These are phyloP conservation scores for Starmerella bacillaris DNA, from an alignment of 805 yeast genomes.

Conservation along the genomic window DNA sequence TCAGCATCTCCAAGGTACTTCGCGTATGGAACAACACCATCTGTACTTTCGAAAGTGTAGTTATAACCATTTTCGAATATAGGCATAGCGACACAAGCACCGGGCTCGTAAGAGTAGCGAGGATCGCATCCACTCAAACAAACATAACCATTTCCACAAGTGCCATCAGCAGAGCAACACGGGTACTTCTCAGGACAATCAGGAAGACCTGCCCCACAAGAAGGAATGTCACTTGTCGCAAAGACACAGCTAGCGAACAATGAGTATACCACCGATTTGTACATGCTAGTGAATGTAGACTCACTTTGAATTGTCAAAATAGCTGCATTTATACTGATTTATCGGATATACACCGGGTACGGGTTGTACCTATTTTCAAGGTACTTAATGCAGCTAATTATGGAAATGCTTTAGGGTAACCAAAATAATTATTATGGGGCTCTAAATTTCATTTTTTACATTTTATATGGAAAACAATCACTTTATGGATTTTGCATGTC, in stretches of 20 bases:
- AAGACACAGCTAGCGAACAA: constrained; percentile 4
- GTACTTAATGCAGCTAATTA: no score
- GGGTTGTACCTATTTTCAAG: no score
- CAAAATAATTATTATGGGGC: no score
- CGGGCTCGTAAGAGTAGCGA: constrained; percentile 39
- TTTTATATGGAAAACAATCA: no score
- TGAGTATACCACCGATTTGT: constrained; percentile 3
- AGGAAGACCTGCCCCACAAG: constrained; percentile 17
- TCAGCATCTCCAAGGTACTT: constrained; percentile 54
- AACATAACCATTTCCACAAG: constrained; percentile 56
- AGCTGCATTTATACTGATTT: no score
- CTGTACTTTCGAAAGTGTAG: constrained; percentile 18
- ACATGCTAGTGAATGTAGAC: no score
- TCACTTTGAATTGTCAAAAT: no score
- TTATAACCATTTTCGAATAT: constrained; percentile 22
- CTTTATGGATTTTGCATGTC: no score
- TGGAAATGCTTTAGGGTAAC: no score
- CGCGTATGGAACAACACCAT: constrained; percentile 22
- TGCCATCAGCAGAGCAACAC: constrained; percentile 70
- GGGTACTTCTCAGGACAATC: constrained; percentile 61
- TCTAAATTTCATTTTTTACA: no score
- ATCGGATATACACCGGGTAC: no score
- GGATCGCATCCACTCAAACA: constrained; percentile 87
- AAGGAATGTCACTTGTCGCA: constrained; percentile 6
- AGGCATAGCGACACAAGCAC: constrained; percentile 78